Evolutionary conservation across 768 basidiomycete species (phyloP), one percentile per base, ranked within the genome.

Genomic region (Naganishia antarctica): DNA sequence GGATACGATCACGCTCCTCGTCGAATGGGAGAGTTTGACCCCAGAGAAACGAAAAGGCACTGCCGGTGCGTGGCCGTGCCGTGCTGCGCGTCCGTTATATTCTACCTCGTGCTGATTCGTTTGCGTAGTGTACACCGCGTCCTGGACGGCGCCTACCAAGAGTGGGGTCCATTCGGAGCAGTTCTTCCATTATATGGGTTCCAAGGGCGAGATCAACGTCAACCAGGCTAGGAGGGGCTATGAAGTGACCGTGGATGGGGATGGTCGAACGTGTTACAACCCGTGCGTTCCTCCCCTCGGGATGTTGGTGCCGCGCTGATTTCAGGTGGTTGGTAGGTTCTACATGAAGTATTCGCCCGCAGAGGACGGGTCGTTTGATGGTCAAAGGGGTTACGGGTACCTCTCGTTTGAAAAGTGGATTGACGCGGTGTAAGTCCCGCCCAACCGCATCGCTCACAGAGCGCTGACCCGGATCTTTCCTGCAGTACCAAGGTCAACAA

Each of bases 191-290:
- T 93, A 92, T 79, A 90, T 93, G 88, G 91, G 84, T 51, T 87
- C 90, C 80, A 93, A 90, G 89, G 92, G 92, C 25, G 92, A 94
- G 68, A 89, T 94, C 75, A 84, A 82, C 62, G 87, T 94, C 66
- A 90, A 94, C 81, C 92, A 94, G 78, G 91, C 91, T 44, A 90
- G 91, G 76, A 86, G 91, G 75, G 92, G 92, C 8, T 94, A 94
- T 80, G 89, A 90, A 74, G 83, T 90, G 70, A 90, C 89, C 26
- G 81, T 86, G 49, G 91, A 94, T 73, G 88, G 89, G 48, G 84
- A 83, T 15, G 91, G 91, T 49, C 90, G 90, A 79, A 79, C 84
- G 26, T 89, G 84, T 86, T 66, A 45, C 58, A 60, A 67, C 90
- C 91, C 90, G 89, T 89, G 78, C 69, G 88, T 82, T n/a, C n/a